These are phyloP conservation scores for Fusarium heterosporum DNA, from an alignment of 2,329 filamentous ascomycete genomes.

Conservation along the genomic window DNA sequence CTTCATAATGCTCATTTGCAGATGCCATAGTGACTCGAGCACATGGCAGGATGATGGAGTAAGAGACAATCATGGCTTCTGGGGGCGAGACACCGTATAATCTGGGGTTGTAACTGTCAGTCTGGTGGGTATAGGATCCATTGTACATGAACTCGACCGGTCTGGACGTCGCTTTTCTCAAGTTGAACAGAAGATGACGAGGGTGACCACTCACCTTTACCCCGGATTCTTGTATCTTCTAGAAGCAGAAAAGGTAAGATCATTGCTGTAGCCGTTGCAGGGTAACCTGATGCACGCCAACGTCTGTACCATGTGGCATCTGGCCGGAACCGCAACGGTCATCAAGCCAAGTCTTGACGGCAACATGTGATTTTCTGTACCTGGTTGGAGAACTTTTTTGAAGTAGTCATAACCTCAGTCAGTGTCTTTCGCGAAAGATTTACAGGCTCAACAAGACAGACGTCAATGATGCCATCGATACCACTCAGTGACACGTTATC, in stretches of 20 bases:
- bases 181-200: constrained; percentile 7
- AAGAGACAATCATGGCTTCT: not conserved
- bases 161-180: not conserved
- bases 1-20: not conserved
- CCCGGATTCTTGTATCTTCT: constrained; percentile 20
- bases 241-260: constrained; percentile 13
- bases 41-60: not conserved
- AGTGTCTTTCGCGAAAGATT: not conserved
- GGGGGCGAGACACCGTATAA: not conserved
- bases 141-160: not conserved
- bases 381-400: not conserved
- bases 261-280: constrained; percentile 19
- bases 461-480: constrained; percentile 17
- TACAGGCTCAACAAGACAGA: not conserved
- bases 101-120: not conserved
- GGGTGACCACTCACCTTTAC: constrained; percentile 2
- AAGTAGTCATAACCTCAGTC: not conserved
- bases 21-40: not conserved
- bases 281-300: constrained; percentile 25
- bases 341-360: constrained; percentile 13
- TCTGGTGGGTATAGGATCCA: not conserved
- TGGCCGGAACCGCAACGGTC: not conserved
- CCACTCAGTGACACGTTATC: constrained; percentile 12
- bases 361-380: constrained; percentile 4
- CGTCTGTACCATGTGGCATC: constrained; percentile 10